Evolutionary conservation across 1,284 basidiomycete genomes (phyloP).

Genomic region (Porogramme epimiltina): DNA sequence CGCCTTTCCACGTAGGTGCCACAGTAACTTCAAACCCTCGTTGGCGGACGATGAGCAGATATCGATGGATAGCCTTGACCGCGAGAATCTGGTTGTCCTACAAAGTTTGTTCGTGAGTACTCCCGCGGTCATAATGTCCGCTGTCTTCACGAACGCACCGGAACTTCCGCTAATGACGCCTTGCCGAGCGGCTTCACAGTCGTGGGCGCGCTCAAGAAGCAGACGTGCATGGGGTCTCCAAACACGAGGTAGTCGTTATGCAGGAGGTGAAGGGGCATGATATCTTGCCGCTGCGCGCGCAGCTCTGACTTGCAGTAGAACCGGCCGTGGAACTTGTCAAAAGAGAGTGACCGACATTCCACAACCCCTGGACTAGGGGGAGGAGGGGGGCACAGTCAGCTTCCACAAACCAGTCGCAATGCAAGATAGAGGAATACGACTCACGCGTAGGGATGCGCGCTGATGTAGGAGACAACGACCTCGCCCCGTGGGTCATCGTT

Average conservation of each 20-base stretch:
- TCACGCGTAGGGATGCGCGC: constrained; percentile 21
- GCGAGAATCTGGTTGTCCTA: constrained; percentile 29
- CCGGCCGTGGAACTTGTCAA: constrained; percentile 33
- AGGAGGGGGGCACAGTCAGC: too few species aligned
- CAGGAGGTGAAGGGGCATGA: constrained; percentile 28
- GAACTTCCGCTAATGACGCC: constrained; percentile 12
- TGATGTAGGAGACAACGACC: constrained; percentile 30
- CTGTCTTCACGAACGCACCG: constrained; percentile 2
- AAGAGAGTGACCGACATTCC: constrained; percentile 22
- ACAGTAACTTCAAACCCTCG: constrained; percentile 30
- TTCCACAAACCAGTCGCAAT: too few species aligned
- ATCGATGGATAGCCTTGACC: constrained; percentile 31
- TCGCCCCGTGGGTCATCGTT: constrained; percentile 35
- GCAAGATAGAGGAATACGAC: constrained; percentile 5
- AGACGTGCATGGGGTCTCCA: constrained; percentile 28
- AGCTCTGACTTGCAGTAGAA: constrained; percentile 22
- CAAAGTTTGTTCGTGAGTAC: background rate
- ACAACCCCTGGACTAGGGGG: constrained; percentile 12
- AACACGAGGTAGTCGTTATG: constrained; percentile 28
- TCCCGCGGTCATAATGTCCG: background rate
- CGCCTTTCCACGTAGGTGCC: constrained; percentile 28
- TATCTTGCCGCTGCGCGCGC: constrained; percentile 17
- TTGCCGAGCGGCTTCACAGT: constrained; percentile 21
- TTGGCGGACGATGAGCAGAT: constrained; percentile 33
- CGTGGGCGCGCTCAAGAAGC: constrained; percentile 19